phyloP scores from a whole-genome alignment of 805 yeast genomes.

The Tanozyma kutaoensis region DNA sequence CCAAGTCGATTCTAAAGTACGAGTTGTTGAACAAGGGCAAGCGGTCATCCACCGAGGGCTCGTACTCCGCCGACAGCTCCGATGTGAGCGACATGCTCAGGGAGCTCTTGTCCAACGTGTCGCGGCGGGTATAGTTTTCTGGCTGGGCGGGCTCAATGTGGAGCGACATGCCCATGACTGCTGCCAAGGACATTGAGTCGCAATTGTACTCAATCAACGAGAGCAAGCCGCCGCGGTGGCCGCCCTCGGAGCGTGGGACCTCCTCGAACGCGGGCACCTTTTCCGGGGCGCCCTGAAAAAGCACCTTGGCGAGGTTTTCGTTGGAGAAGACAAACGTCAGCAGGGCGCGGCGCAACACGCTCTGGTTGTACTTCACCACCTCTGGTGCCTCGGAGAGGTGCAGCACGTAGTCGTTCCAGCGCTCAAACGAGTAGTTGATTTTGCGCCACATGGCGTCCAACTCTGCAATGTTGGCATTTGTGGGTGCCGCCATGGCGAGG shows the following conservation, averaged over 20 bases:
- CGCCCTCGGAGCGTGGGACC: no score
- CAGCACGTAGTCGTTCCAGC: constrained; percentile 69
- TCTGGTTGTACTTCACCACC: constrained; percentile 24
- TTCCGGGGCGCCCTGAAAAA: constrained; percentile 7
- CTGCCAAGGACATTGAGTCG: constrained; percentile 34
- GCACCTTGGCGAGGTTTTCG: constrained; percentile 28
- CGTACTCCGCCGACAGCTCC: no score
- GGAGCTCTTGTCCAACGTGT: no score
- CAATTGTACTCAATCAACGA: constrained; percentile 28
- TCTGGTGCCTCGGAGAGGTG: constrained; percentile 31
- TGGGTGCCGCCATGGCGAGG: constrained; percentile 33
- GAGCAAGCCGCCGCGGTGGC: no score
- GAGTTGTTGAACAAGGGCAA: constrained; percentile 23
- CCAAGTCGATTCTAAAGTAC: constrained; percentile 18
- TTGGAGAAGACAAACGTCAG: constrained; percentile 28
- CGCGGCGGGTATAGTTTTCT: no score
- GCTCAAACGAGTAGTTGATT: constrained; percentile 56
- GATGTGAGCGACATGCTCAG: no score
- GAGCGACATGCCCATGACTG: constrained; percentile 53
- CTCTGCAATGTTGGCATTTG: constrained; percentile 28
- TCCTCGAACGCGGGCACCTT: no score
- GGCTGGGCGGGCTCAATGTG: constrained; percentile 46
- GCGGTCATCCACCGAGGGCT: no score
- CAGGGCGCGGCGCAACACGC: constrained; percentile 24
- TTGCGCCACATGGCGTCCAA: constrained; percentile 56